Conservation (phyloP, 2,329 filamentous ascomycete species). For the Geosmithia putterillii region DNA sequence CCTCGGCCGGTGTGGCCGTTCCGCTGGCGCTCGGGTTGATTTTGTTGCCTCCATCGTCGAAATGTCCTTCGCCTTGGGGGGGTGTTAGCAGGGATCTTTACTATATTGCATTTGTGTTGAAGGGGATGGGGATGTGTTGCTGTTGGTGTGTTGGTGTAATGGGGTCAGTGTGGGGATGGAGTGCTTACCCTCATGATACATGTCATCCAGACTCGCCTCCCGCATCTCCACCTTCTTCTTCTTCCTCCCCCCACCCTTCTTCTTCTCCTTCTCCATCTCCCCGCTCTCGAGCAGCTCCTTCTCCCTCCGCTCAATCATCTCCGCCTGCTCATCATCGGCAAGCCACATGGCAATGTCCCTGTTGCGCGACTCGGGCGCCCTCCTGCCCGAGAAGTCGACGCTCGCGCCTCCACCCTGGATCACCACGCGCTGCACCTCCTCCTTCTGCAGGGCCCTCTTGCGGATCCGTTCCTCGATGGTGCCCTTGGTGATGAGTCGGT, state of each 20-base stretch:
- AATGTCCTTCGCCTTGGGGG: slow-evolving; percentile 76
- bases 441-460: slow-evolving; percentile 93
- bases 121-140: too few species aligned
- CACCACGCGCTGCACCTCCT: slow-evolving; percentile 95
- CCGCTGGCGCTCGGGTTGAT: slow-evolving; percentile 59
- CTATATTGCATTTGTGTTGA: too few species aligned
- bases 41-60: slow-evolving; percentile 72
- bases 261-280: slow-evolving; percentile 51
- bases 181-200: slow-evolving; percentile 94
- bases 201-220: slow-evolving; percentile 69
- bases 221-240: slow-evolving; percentile 39
- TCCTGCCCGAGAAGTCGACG: slow-evolving; percentile 92
- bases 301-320: slow-evolving; percentile 85
- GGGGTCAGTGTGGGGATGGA: not conserved
- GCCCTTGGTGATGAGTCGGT: slow-evolving; percentile 89
- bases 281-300: slow-evolving; percentile 71
- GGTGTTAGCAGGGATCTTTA: too few species aligned
- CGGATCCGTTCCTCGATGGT: slow-evolving; percentile 98
- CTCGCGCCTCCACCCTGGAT: slow-evolving; percentile 84
- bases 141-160: too few species aligned
- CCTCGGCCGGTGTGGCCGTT: slow-evolving; percentile 67
- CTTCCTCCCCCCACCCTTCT: slow-evolving; percentile 44
- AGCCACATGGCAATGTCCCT: slow-evolving; percentile 99
- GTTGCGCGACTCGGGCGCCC: slow-evolving; percentile 78
- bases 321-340: slow-evolving; percentile 91